A percentile compares a stretch with the other conserved stretches of the same genome.
These are phyloP conservation scores for Mortierella sp. DNA, from an alignment of 371 early-diverging fungal genomes.

Conservation along the genomic window DNA sequence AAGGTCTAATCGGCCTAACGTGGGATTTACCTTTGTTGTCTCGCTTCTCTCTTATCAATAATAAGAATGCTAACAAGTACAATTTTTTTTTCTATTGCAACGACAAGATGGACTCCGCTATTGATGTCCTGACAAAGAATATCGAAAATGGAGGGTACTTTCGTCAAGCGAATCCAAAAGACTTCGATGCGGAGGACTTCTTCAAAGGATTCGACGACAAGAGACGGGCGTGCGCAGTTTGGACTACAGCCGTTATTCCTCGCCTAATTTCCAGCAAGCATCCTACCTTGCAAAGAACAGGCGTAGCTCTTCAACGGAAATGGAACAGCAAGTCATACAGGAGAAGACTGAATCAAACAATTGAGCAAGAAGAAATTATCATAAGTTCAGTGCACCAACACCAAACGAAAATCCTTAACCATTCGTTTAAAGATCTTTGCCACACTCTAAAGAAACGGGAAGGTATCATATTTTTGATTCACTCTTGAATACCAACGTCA, in stretches of 20 bases:
- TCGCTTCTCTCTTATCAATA: neutral
- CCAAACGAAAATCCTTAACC: conserved; percentile 13
- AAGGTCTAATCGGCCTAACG: conserved; percentile 15
- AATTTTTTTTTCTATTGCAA: conserved; percentile 7
- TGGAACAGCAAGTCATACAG: conserved; percentile 21
- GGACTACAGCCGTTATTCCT: conserved; percentile 16
- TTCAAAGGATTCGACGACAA: conserved; percentile 19
- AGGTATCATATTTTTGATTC: conserved; percentile 12
- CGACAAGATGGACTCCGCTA: conserved; percentile 12
- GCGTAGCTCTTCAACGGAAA: conserved; percentile 10
- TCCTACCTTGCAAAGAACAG: conserved; percentile 11
- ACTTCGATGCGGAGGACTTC: conserved; percentile 16
- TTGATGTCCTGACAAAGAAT: conserved; percentile 10
- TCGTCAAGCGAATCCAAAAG: conserved; percentile 5
- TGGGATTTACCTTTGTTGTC: conserved; percentile 4
- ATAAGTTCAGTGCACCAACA: conserved; percentile 14
- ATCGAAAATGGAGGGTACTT: conserved; percentile 20
- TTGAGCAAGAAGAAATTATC: conserved; percentile 9
- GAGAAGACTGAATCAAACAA: conserved; percentile 10
- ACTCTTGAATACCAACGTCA: too few relatives aligned
- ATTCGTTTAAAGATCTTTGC: conserved; percentile 16
- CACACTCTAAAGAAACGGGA: conserved; percentile 9
- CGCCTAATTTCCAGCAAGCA: conserved; percentile 18
- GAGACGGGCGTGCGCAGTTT: conserved; percentile 16
- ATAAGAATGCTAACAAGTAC: conserved; percentile 7